phyloP scores from a whole-genome alignment of 2,329 filamentous ascomycete genomes.

The Alternaria sp. region DNA sequence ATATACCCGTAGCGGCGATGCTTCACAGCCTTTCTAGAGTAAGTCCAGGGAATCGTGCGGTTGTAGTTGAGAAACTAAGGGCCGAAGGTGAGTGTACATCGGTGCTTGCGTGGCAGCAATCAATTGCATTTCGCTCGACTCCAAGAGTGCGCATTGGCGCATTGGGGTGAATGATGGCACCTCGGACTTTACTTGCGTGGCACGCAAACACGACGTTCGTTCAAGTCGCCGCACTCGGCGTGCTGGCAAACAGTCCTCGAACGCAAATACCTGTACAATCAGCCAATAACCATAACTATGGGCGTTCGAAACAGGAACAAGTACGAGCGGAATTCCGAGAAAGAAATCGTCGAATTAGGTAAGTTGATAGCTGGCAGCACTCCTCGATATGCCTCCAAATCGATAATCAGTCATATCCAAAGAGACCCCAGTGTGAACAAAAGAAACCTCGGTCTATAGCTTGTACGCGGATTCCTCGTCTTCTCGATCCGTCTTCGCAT shows the following conservation, averaged over 20 bases:
- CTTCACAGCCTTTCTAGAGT: not conserved
- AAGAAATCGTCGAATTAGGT: not conserved
- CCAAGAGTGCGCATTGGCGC: conserved; percentile 11
- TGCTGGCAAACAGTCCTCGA: conserved; percentile 9
- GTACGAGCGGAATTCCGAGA: not conserved
- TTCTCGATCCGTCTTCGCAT: not conserved
- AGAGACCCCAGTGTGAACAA: conserved; percentile 1
- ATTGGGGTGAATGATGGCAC: conserved; percentile 1
- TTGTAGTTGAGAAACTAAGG: not conserved
- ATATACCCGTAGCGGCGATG: not conserved
- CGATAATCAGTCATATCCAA: not conserved
- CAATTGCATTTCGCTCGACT: not conserved
- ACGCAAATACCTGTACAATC: not conserved
- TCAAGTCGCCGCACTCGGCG: conserved; percentile 11
- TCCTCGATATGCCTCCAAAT: not conserved
- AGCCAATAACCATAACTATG: not conserved
- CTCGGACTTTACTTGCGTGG: not conserved
- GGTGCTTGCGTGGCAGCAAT: not conserved
- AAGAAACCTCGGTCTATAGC: conserved; percentile 8
- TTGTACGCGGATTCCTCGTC: not conserved
- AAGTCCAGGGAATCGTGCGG: not conserved
- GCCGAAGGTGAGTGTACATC: not conserved
- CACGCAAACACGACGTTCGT: conserved; percentile 10
- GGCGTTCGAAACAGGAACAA: conserved; percentile 7
- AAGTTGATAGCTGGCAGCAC: not conserved